Base-by-base conservation (phyloP, 495 filamentous ascomycete genomes). In the Penicillium psychrofluorescens region DNA sequence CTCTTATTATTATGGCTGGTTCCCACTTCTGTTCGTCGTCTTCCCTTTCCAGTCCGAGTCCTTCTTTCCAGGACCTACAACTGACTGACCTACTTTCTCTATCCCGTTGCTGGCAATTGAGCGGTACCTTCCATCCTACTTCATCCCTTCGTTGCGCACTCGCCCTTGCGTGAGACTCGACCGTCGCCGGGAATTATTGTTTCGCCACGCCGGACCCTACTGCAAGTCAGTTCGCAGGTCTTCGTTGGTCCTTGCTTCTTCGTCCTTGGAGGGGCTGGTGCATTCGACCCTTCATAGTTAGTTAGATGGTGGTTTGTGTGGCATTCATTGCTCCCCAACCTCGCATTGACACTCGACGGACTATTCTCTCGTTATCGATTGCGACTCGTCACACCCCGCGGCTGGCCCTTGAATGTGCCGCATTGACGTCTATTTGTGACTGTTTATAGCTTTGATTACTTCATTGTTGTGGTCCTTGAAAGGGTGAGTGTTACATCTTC, bases 211-310 rank as follows among this genome's bases (percentile, higher is more conserved):
- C 6, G 22, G 22, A 22, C 22, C 22, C 34, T 43, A 35, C 42
- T 54, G 46, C 46, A 37, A 53, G 45, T 40, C 49, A 45, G 37
- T 45, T 40, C 40, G 13, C n/a, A 30, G 34, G 41, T 32, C 43
- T 36, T 43, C 53, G 43, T 36, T 48, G 48, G 55, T 65, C 64
- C 64, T 68, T 68, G 63, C 65, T 59, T 49, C 65, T 59, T 49
- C 54, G 46, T 60, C 48, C 48, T 48, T 56, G 44, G 40, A 44
- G 44, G 32, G 45, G 44, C 58, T 40, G 55, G 38, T 38, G 42
- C 35, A 42, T 41, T 53, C 44, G 41, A 22, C 38, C 44, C 45
- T 54, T 51, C 46, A 46, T 38, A 43, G 44, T 37, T 38, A 35
- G 29, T 41, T 29, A 28, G 12, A 22, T 22, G 22, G 22, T 22